Evolutionary conservation across 371 early-diverging fungal genomes (phyloP), one percentile per base, ranked within the genome.

Genomic region (Apophysomyces trapeziformis): DNA sequence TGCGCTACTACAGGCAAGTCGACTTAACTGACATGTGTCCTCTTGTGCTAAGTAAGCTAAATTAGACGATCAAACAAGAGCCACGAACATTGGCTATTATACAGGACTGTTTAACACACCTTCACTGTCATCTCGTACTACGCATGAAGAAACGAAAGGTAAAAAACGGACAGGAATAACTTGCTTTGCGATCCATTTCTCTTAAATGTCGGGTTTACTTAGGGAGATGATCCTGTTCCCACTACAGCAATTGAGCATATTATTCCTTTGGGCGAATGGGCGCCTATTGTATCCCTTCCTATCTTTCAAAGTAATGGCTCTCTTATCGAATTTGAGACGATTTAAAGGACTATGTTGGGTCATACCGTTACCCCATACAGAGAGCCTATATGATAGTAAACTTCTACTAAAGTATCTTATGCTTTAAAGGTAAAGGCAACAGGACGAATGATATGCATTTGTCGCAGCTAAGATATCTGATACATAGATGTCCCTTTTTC

Each of bases 131-230:
- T 50, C n/a, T 50, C 21, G 54, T 50, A 11, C 21, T 50, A 50
- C 54, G 54, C 21, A 50, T 50, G 54, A 50, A 50, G 21, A 50
- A 21, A 50, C n/a, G 5, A n/a, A 21, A 21, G 54, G 54, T 50
- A 50, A 50, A 50, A 50, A 45, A 45, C 0, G 16, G 16, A 45
- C n/a, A 50, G 9, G 21, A 7, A 50, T 7, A 8, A 7, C 5
- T 50, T 32, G 5, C 3, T 26, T 6, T 50, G 32, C 2, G 32
- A 18, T 16, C 5, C 21, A 21, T 9, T 21, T 50, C 5, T 18
- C 9, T 18, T 16, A 18, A 6, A 18, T 50, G 8, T 21, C 21
- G 16, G 54, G 21, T 5, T 1, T n/a, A 26, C 32, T 26, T 26
- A 26, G 32, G 32, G 32, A 26, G 32, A 5, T 8, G 8, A 16